Percentiles rank a stretch among this genome's conserved stretches.
Conservation (phyloP, 108 stramenopile genomes). For the Nitzschia sp. region DNA sequence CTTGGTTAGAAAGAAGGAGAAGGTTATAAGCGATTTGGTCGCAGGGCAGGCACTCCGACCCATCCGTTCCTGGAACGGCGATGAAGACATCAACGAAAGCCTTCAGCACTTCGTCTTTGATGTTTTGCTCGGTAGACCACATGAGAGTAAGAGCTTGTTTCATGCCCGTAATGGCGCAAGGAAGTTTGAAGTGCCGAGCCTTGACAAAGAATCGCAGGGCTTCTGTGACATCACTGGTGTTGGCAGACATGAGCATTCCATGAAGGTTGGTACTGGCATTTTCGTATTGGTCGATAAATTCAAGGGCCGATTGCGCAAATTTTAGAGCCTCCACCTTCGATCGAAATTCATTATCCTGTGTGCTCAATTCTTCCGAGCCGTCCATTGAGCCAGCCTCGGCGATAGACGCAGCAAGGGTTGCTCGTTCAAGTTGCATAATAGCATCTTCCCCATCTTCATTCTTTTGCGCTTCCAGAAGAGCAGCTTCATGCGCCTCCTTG, state of each 20-base stretch:
- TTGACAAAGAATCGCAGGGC: conserved; percentile 88
- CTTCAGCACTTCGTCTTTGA: conserved; percentile 86
- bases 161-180: conserved; percentile 90
- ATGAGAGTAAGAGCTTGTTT: conserved; percentile 90
- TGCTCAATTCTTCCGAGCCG: conserved; percentile 31
- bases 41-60: conserved; percentile 64
- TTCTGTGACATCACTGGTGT: conserved; percentile 88
- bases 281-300: conserved; percentile 83
- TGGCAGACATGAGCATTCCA: conserved; percentile 80
- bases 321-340: conserved; percentile 71
- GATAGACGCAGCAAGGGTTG: conserved; percentile 70
- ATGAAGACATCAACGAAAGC: conserved; percentile 94
- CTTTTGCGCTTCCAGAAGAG: conserved; percentile 45
- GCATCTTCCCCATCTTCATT: conserved; percentile 31
- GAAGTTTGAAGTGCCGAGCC: conserved; percentile 91
- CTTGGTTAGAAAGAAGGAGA: conserved; percentile 66
- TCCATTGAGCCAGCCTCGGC: conserved; percentile 45
- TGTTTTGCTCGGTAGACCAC: conserved; percentile 86
- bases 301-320: conserved; percentile 77
- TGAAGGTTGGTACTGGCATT: conserved; percentile 69
- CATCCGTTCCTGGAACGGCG: conserved; percentile 80
- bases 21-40: conserved; percentile 89
- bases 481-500: conserved; percentile 57
- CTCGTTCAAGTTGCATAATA: conserved; percentile 58
- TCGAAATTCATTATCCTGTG: conserved; percentile 51